Base-by-base conservation (phyloP, 345 rosid species). In the Populus nigra region DNA sequence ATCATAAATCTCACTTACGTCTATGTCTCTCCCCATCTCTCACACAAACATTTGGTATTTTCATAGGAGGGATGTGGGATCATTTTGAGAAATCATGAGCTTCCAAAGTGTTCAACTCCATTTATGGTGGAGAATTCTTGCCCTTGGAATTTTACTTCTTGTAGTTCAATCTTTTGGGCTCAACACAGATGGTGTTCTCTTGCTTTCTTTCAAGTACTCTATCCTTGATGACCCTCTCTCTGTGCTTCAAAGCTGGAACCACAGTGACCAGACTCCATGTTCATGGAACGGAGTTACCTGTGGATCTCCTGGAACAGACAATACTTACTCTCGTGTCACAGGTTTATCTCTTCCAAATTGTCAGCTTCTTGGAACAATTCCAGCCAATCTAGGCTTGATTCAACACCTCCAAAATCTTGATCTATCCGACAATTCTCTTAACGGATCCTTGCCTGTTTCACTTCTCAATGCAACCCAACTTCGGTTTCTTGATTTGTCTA, bases 201-300 rank as follows among this genome's bases (percentile, higher is more conserved):
- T 96, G 71, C 90, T 91, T 65, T 96, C 99, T 77, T 86, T 96
- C 80, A 93, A 89, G 79, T 83, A 74, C 83, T 91, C 93, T 12
- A 77, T 93, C 81, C 50, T 86, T 69, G 80, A 81, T 65, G 99
- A 96, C 77, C 99, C 99, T 66, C 86, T 89, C 15, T 66, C 55
- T 8, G 91, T 80, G 59, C 84, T 93, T 50, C 67, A 82, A 23
- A 82, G 49, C 88, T 96, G 99, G 99, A 89, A 81, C 73, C 70
- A 47, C 86, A 15, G 67, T 33, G 93, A 89, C 78, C 82, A 82
- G 70, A 88, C 87, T 76, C 99, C 99, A 10, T 93, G 98, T 80
- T 88, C 87, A 1, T 96, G 99, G 99, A 75, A 69, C 66, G 97
- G 99, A 17, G 94, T 96, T 73, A 75, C 84, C 59, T 95, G 99